These are phyloP conservation scores for Cercophora newfieldiana DNA, from an alignment of 495 filamentous ascomycete genomes.

Conservation along the genomic window DNA sequence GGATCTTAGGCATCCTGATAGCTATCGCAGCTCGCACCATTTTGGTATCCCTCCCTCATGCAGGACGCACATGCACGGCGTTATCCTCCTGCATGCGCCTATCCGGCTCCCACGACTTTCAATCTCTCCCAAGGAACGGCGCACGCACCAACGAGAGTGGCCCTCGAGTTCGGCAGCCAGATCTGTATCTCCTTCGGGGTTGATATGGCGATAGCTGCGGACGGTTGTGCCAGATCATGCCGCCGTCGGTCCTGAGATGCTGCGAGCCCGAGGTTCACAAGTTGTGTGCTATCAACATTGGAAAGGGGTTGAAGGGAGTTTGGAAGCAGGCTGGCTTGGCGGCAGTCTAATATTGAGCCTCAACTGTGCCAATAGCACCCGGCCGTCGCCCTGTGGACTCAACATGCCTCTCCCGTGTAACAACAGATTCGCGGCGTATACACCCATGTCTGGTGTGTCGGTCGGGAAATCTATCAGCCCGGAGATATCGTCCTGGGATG, in stretches of 20 bases:
- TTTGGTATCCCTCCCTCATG: neutral
- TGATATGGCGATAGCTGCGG: neutral
- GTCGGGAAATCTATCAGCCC: neutral
- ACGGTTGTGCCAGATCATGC: neutral
- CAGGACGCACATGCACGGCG: neutral
- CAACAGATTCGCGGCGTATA: neutral
- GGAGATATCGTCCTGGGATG: neutral
- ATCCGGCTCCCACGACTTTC: neutral
- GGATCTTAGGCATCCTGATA: conserved; percentile 6
- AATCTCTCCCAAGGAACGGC: neutral
- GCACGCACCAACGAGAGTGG: neutral
- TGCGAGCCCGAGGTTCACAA: neutral
- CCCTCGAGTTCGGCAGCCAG: neutral
- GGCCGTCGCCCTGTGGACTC: neutral
- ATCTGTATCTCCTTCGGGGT: neutral
- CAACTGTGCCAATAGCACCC: neutral
- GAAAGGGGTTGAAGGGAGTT: neutral
- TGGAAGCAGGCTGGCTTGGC: neutral
- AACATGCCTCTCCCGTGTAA: neutral
- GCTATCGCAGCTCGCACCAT: neutral
- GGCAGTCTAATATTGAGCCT: neutral
- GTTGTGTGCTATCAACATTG: neutral
- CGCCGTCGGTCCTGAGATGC: neutral
- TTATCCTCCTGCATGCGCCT: conserved; percentile 15
- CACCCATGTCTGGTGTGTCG: neutral